phyloP scores from a whole-genome alignment of 257 asterid species.

The Coffea canephora region DNA sequence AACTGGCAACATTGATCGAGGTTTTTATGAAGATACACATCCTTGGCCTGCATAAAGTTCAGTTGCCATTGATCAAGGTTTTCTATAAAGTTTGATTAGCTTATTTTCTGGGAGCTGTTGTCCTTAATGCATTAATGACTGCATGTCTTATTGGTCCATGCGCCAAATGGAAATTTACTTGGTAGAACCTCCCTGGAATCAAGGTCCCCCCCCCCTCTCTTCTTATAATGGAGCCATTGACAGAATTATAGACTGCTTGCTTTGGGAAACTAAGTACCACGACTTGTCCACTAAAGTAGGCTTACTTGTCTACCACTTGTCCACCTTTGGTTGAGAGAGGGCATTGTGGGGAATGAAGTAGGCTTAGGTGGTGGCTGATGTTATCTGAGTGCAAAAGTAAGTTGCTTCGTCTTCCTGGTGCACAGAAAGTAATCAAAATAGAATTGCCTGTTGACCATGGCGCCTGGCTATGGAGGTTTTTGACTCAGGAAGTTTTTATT shows the following conservation, averaged over 20 bases:
- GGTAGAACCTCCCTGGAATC: not conserved
- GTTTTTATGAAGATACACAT: not conserved
- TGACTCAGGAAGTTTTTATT: not conserved
- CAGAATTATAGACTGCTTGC: not conserved
- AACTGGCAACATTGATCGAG: too few relatives aligned
- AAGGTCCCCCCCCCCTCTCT: not conserved
- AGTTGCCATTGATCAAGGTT: too few relatives aligned
- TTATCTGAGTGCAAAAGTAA: not conserved
- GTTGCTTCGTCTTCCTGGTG: not conserved
- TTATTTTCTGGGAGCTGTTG: not conserved
- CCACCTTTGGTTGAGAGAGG: not conserved
- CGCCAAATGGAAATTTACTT: not conserved
- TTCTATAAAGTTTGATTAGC: too few relatives aligned
- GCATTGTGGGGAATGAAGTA: not conserved
- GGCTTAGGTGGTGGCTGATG: not conserved
- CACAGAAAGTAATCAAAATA: not conserved
- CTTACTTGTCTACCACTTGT: not conserved
- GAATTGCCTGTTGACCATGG: not conserved
- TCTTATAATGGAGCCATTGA: not conserved
- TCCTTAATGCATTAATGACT: not conserved
- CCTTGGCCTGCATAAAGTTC: not conserved
- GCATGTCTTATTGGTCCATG: not conserved
- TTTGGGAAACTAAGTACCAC: not conserved
- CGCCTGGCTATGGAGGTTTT: not conserved
- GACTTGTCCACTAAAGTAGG: not conserved